Percentiles rank a stretch among this genome's conserved stretches.
Evolutionary conservation across 805 yeast species (phyloP).

Genomic region (Schwanniomyces occidentalis): DNA sequence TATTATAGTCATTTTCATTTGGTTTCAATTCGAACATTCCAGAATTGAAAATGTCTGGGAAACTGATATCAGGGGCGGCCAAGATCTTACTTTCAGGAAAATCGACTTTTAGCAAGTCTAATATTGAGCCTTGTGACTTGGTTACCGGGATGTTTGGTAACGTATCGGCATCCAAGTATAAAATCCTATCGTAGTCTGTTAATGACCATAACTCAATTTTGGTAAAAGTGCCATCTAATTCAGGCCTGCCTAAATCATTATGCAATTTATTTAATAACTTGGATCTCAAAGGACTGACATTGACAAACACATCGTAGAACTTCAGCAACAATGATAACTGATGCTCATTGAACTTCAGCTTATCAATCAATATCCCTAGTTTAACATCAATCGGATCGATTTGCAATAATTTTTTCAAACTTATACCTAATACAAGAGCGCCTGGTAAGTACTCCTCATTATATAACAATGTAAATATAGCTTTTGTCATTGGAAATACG

Average conservation of each 20-base stretch:
- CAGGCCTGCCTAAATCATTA: constrained; percentile 49
- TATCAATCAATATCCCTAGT: constrained; percentile 37
- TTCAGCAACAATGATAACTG: constrained; percentile 28
- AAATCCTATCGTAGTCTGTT: constrained; percentile 42
- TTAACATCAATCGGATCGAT: constrained; percentile 9
- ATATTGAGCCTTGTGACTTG: constrained; percentile 16
- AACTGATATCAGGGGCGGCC: constrained; percentile 83
- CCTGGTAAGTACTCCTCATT: constrained; percentile 58
- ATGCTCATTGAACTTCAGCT: constrained; percentile 19
- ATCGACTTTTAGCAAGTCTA: constrained; percentile 31
- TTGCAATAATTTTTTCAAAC: constrained; percentile 16
- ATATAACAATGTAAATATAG: constrained; percentile 51
- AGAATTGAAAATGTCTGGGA: constrained; percentile 88
- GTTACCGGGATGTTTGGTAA: constrained; percentile 40
- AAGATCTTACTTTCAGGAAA: constrained; percentile 26
- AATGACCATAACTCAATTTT: constrained; percentile 60
- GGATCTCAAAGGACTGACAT: constrained; percentile 26
- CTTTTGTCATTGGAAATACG: constrained; percentile 37
- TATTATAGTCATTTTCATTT: constrained; percentile 35
- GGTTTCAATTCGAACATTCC: constrained; percentile 72
- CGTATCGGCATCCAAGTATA: constrained; percentile 69
- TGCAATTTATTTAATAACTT: constrained; percentile 23
- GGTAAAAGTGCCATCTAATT: constrained; percentile 52
- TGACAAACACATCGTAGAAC: constrained; percentile 32
- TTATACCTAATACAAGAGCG: constrained; percentile 50